Base-by-base conservation (phyloP, 148 eudicot species). In the Dianthus caryophyllus region DNA sequence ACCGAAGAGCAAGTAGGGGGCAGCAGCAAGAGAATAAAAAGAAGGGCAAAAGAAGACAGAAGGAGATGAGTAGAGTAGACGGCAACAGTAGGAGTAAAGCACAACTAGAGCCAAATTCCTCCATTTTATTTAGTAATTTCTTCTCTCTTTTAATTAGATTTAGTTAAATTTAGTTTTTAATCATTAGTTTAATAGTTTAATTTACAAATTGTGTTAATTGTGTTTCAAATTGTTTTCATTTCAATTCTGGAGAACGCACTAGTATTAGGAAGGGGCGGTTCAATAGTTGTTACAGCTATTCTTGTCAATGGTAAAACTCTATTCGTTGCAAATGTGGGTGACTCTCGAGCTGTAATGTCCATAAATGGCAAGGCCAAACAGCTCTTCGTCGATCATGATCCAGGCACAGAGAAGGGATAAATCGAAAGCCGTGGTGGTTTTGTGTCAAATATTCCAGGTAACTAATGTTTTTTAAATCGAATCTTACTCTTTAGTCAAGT, bases 211-310 rank as follows among this genome's bases (percentile, higher is more conserved):
- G n/a, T n/a, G n/a, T n/a, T n/a, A n/a, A n/a, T n/a, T n/a, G n/a
- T n/a, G n/a, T n/a, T n/a, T n/a, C n/a, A n/a, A n/a, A n/a, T n/a
- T n/a, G n/a, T n/a, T n/a, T n/a, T n/a, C 33, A 68, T 74, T 0
- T 73, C 69, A 10, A 86, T 85, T 54, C 66, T 88, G 61, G 84
- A 82, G 43, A 75, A 84, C 63, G 69, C 85, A 12, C 38, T 71
- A 44, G 44, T 71, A 5, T 22, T 82, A 47, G 85, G 89, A 9
- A 75, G 70, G 76, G 88, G 95, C 4, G 90, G 95, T n/a, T 88
- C 90, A 48, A 88, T 90, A 61, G 95, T 88, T 15, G 95, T 88
- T 17, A 88, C 90, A 11, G 90, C 95, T n/a, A 88, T 88, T 43
- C 70, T 85, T 27, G 73, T 88, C 5, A 77, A 88, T 66, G 80